Base-by-base conservation (phyloP, 148 eudicot species). In the Fallopia convolvulus region DNA sequence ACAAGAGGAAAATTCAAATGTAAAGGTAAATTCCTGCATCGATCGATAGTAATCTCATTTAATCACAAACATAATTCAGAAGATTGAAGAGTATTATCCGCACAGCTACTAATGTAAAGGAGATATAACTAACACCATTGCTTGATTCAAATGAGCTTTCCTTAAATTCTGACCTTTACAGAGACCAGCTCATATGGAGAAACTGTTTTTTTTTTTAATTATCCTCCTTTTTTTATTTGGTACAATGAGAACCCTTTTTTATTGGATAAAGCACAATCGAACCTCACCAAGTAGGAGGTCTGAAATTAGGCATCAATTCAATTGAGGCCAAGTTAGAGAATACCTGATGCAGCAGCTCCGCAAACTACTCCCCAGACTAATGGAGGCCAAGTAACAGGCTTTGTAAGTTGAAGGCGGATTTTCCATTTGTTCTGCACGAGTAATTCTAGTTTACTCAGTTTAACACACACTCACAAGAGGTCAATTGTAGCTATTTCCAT, bases 321-420 rank as follows among this genome's bases (percentile, higher is more conserved):
- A 73, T 15, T n/a, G n/a, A 71, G 9, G 47, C 0, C 0, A 9
- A 44, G 4, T 73, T 17, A 33, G 30, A 17, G 75, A 68, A 49
- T 89, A 94, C 99, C 99, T 76, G 99, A 94, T 40, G 99, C 97
- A 73, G 99, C 97, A 83, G 99, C 99, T 83, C 99, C 99, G 86
- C 99, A 94, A 74, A 94, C 94, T 70, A 94, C 97, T 82, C 99
- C 99, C 99, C 99, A 94, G 41, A 94, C 78, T 82, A 94, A 85
- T 26, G 97, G 99, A 81, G 99, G 99, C 99, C 99, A 92, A 58
- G 99, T 94, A 66, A 94, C 97, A 70, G 97, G 97, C 79, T 94
- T 94, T 52, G 93, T 94, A 72, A 94, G 97, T 79, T 94, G 99
- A 87, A 94, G 90, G 26, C 97, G 96, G 70, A 94, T 92, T 84